Percentiles rank a stretch among this genome's conserved stretches.
Evolutionary conservation across 306 rosid species (phyloP).

Genomic region (Cicer bijugum): DNA sequence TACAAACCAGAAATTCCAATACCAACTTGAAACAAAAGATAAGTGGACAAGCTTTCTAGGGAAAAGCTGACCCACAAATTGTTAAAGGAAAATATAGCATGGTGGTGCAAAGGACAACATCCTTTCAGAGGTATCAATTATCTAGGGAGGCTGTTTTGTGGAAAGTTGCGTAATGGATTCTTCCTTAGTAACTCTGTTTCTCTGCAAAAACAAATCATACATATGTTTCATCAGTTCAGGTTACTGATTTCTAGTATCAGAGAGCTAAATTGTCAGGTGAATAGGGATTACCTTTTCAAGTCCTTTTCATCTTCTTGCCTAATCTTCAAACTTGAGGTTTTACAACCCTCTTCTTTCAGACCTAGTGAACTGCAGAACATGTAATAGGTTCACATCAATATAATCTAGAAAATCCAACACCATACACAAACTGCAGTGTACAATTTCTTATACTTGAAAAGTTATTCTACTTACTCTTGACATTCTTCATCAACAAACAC

Average conservation of each 20-base stretch:
- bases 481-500: constrained; percentile 88
- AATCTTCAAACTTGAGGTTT: constrained; percentile 59
- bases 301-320: constrained; percentile 59
- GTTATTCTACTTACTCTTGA: constrained; percentile 64
- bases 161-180: constrained; percentile 88
- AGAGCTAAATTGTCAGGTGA: constrained; percentile 4
- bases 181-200: constrained; percentile 78
- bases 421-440: constrained; percentile 2
- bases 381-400: constrained; percentile 29
- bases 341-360: constrained; percentile 44
- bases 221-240: neutral
- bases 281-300: constrained; percentile 60
- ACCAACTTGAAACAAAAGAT: constrained; percentile 1
- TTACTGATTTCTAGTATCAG: neutral
- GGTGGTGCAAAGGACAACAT: neutral
- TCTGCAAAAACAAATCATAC: constrained; percentile 49
- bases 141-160: constrained; percentile 76
- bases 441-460: neutral
- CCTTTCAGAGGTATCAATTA: constrained; percentile 38
- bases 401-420: constrained; percentile 15
- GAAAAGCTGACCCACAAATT: constrained; percentile 38
- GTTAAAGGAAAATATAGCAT: constrained; percentile 7
- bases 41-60: constrained; percentile 46
- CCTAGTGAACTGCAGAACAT: constrained; percentile 48
- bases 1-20: constrained; percentile 26